Base-by-base conservation (phyloP, 805 yeast genomes). In the Wickerhamomyces queroliae region DNA sequence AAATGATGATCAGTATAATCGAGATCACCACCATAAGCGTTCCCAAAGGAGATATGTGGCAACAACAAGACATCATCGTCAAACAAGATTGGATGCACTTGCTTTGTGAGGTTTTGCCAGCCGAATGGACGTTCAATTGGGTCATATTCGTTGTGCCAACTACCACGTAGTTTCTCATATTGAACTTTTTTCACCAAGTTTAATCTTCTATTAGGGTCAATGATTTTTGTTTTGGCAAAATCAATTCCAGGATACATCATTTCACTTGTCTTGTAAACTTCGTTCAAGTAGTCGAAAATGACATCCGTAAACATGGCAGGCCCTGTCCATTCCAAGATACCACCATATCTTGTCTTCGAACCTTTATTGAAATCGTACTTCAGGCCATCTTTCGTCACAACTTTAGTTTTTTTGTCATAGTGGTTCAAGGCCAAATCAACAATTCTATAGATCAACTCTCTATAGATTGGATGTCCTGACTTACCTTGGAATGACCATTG, bases 61-160 rank as follows among this genome's bases (percentile, higher is more conserved):
- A 83, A 63, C 3, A 83, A 67, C 58, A 83, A 57, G n/a, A 83
- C 73, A 57, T 83, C 90, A 45, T 82, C 83, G 5, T 79, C 49
- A 20, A 40, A 32, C 19, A 45, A 32, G 16, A 45, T 40, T 13
- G 49, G 49, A 23, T 43, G 41, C 37, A 37, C 42, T 27, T 39
- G 44, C 33, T 43, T 43, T 5, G 49, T 45, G 26, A 45, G 23
- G 35, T 45, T 45, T 32, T 45, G 46, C 49, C 49, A 45, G 10
- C 49, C 49, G 6, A 40, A 12, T 12, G 49, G 49, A 7, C 26
- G 28, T 8, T 30, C 21, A 9, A 28, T 13, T 7, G 49, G 46
- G 28, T 45, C 43, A 22, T 43, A 45, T 16, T 42, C 24, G 36
- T 42, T 40, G 25, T 45, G 43, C 6, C 12, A 13, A 15, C 40